phyloP scores from a whole-genome alignment of 345 rosid species.

The Gossypium raimondii region DNA sequence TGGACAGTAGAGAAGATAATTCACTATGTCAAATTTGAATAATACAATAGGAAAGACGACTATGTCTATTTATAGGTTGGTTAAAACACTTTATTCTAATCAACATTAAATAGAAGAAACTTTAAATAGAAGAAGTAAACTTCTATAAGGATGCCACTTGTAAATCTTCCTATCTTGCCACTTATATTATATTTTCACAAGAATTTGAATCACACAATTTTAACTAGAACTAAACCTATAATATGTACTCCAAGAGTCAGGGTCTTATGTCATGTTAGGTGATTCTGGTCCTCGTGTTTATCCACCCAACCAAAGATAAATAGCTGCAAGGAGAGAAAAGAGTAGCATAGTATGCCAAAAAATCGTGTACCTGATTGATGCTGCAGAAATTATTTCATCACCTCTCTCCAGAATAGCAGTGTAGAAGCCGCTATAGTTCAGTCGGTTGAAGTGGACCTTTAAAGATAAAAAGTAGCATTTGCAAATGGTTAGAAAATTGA shows the following conservation, averaged over 20 bases:
- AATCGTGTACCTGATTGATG: conserved; percentile 44
- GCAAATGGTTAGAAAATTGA: background rate
- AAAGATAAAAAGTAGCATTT: background rate
- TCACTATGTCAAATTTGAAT: too few relatives aligned
- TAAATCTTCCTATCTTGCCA: too few relatives aligned
- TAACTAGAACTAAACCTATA: background rate
- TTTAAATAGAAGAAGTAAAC: too few relatives aligned
- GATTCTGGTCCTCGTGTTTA: background rate
- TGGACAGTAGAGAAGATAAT: too few relatives aligned
- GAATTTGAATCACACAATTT: too few relatives aligned
- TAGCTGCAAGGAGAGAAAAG: background rate
- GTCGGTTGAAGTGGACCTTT: background rate
- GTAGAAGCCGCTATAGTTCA: background rate
- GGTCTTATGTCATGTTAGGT: background rate
- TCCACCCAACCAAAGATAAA: conserved; percentile 5
- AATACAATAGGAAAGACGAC: too few relatives aligned
- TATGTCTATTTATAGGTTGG: rapidly evolving
- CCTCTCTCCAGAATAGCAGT: background rate
- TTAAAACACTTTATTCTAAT: too few relatives aligned
- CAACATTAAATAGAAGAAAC: too few relatives aligned
- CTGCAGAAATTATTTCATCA: background rate
- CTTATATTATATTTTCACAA: too few relatives aligned
- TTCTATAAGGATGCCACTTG: too few relatives aligned
- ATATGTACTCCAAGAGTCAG: background rate
- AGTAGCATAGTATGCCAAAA: conserved; percentile 3